Base-by-base conservation (phyloP, 441 rosid species). In the Euphorbia celastroides region DNA sequence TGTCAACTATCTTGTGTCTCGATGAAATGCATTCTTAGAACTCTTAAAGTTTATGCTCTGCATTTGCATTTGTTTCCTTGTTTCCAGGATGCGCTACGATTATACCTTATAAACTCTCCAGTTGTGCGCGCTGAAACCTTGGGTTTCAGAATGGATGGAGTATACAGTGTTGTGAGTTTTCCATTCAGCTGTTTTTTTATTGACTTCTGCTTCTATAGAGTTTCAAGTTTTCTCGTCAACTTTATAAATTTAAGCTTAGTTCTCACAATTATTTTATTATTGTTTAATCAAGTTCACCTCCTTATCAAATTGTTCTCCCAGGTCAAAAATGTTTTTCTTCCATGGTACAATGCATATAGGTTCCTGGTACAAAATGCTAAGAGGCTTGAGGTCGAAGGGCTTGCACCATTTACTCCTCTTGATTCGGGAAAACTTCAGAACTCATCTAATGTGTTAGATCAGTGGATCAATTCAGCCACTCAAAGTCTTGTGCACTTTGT, bases 311-410 rank as follows among this genome's bases (percentile, higher is more conserved):
- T 46, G 62, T 19, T 77, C 69, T 81, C 19, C 3, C 80, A 95
- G 98, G 98, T 95, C 72, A 96, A 90, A 79, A 98, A 93, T 79
- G 98, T 96, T 50, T 90, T 96, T 81, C 99, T 96, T 73, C 99
- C 99, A n/a, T 96, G 98, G 99, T 96, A 92, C 78, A 96, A 96
- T 84, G 99, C 98, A 26, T 93, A 96, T 76, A 82, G 98, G 77
- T 96, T 93, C 74, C 90, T 96, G 66, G 97, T 96, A 67, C 99
- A 96, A 82, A 96, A 96, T 76, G 89, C 97, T 23, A 93, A 89
- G 80, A 88, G 98, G 82, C 93, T 96, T 55, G 93, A 90, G 84
- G 69, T 79, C 75, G 95, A 95, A 76, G 96, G 96, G 41, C 78
- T 68, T 75, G 85, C 74, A 30, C 79, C 86, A 67, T 96, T 90